Base-by-base conservation (phyloP, 1,284 basidiomycete species). In the Laetiporus sulphureus region DNA sequence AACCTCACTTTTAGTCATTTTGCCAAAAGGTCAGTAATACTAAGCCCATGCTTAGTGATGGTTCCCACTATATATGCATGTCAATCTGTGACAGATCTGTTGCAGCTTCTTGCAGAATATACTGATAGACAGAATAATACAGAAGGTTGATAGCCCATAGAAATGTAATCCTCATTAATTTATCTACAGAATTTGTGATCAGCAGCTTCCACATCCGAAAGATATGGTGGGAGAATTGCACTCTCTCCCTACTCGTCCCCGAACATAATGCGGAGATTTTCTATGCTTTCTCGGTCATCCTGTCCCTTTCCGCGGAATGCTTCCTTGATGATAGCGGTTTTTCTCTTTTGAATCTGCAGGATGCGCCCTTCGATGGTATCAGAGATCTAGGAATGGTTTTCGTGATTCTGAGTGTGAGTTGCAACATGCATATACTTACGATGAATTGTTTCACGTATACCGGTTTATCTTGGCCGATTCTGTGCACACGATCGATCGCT, bases 401-500 rank as follows among this genome's bases (percentile, higher is more conserved):
- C 6, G 5, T 18, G 8, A 15, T 19, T 16, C 24, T 23, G n/a
- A 27, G 25, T 27, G 7, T 27, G 25, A 13, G 25, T 27, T 7
- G 27, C 30, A 32, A 25, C 6, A 3, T 7, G 24, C 12, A 31
- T 4, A 11, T 6, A 62, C 79, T 65, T 61, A 84, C 92, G 47
- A 97, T 86, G 61, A 92, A 94, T 42, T 95, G 87, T 42, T 84
- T 92, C 22, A 96, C 92, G 51, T 86, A 84, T 15, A 98, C 95
- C 0, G 84, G 74, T 52, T 79, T 80, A 21, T 85, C 83, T 57
- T 94, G 91, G 0, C 90, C 90, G 21, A 92, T 80, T 22, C 89
- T 67, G 55, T 92, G 89, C 16, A 91, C 83, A 10, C 84, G 75
- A 55, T 88, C 84, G 52, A 87, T 82, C 12, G 84, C 84, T 86